Evolutionary conservation across 1,139 yeast species (phyloP).

Genomic region (Candida dubliniensis): DNA sequence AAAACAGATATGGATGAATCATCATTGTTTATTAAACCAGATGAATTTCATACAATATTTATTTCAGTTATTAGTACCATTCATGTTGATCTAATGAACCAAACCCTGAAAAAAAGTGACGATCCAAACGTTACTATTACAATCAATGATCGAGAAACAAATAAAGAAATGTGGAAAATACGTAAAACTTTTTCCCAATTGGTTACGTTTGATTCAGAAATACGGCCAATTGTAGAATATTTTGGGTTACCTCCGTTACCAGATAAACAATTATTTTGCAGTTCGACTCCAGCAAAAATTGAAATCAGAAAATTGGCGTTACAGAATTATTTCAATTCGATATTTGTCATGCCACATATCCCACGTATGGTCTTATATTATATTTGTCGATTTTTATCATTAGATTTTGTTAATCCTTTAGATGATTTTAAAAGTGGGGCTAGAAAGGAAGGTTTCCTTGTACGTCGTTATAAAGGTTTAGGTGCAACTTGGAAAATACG

Average conservation of each 20-base stretch:
- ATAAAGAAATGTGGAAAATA: slow-evolving; percentile 71
- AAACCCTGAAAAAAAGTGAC: slow-evolving; percentile 39
- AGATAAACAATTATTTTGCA: slow-evolving; percentile 55
- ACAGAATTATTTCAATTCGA: slow-evolving; percentile 59
- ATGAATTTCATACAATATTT: slow-evolving; percentile 60
- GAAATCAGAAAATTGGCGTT: slow-evolving; percentile 58
- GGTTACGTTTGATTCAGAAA: slow-evolving; percentile 52
- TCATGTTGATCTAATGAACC: slow-evolving; percentile 31
- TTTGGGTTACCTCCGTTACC: slow-evolving; percentile 65
- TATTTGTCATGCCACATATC: slow-evolving; percentile 61
- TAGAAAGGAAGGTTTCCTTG: slow-evolving; percentile 65
- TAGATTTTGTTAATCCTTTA: slow-evolving; percentile 66
- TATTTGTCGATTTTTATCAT: slow-evolving; percentile 66
- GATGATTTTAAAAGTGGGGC: slow-evolving; percentile 58
- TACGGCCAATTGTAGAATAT: slow-evolving; percentile 55
- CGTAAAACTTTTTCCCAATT: slow-evolving; percentile 61
- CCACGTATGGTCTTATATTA: slow-evolving; percentile 54
- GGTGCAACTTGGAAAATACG: slow-evolving; percentile 70
- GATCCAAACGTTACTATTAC: slow-evolving; percentile 64
- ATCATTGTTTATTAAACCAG: slow-evolving; percentile 61
- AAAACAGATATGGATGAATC: slow-evolving; percentile 28
- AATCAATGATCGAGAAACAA: slow-evolving; percentile 56
- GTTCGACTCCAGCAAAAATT: slow-evolving; percentile 64
- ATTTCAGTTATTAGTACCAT: slow-evolving; percentile 62
- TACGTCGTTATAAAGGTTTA: slow-evolving; percentile 57